Percentiles rank a stretch among this genome's conserved stretches.
Conservation (phyloP, 2,329 filamentous ascomycete genomes). For the Fusarium denticulatum region DNA sequence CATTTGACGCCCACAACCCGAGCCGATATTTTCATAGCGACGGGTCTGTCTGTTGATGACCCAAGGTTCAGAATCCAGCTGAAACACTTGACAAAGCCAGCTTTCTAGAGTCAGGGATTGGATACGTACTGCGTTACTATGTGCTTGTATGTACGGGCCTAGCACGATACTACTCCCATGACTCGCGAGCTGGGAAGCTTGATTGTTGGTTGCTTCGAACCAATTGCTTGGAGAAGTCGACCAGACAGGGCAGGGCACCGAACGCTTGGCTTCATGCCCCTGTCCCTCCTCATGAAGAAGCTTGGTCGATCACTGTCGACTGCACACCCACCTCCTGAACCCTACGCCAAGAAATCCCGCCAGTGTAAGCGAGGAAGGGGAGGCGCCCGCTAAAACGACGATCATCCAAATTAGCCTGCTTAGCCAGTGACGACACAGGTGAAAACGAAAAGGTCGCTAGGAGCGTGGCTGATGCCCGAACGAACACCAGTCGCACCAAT, state of each 20-base stretch:
- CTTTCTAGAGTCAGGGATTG: constrained; percentile 1
- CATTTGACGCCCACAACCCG: constrained; percentile 3
- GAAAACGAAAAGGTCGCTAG: constrained; percentile 21
- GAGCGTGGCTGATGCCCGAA: constrained; percentile 33
- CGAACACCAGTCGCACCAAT: constrained; percentile 30
- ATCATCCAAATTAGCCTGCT: constrained; percentile 45
- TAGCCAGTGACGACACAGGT: constrained; percentile 35
- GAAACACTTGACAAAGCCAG: constrained; percentile 18
- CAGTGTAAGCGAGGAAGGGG: constrained; percentile 45
- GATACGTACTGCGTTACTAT: neutral
- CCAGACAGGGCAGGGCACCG: constrained; percentile 25
- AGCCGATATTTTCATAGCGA: constrained; percentile 6
- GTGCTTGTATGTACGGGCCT: constrained; percentile 20
- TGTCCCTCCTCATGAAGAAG: constrained; percentile 36
- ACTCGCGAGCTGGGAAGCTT: constrained; percentile 31
- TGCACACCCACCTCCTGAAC: constrained; percentile 28
- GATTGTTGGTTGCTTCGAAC: constrained; percentile 28
- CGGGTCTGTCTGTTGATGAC: neutral
- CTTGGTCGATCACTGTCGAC: constrained; percentile 38
- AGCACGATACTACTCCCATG: constrained; percentile 13
- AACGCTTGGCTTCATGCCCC: constrained; percentile 32
- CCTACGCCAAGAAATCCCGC: constrained; percentile 39
- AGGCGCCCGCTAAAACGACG: constrained; percentile 45
- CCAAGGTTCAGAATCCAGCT: constrained; percentile 5
- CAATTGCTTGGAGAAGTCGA: constrained; percentile 23